Conservation (phyloP, 169 alveolate genomes). For the Cryptosporidium meleagridis region DNA sequence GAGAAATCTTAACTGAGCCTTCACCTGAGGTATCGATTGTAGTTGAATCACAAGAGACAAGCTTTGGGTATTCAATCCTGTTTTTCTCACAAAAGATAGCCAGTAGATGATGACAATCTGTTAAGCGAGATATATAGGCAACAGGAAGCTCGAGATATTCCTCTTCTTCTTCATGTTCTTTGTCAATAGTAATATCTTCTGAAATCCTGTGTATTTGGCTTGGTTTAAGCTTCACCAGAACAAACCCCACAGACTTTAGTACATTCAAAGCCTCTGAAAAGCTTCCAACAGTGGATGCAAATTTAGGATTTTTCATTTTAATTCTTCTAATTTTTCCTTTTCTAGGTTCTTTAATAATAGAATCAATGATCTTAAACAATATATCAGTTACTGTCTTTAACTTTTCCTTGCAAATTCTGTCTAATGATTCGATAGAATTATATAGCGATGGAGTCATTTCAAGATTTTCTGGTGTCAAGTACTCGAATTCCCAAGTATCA, state of each 20-base stretch:
- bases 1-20: slow-evolving; percentile 11
- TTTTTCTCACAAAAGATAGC: slow-evolving; percentile 26
- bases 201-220: not conserved
- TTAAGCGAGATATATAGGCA: slow-evolving; percentile 57
- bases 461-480: slow-evolving; percentile 45
- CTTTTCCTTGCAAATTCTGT: not conserved
- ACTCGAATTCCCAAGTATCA: slow-evolving; percentile 51
- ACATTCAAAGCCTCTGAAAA: slow-evolving; percentile 35
- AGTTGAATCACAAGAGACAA: slow-evolving; percentile 13
- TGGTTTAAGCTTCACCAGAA: not conserved
- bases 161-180: not conserved
- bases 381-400: slow-evolving; percentile 13
- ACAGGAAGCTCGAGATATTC: slow-evolving; percentile 46
- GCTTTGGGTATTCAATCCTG: slow-evolving; percentile 18
- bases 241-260: slow-evolving; percentile 65
- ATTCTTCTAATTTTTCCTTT: slow-evolving; percentile 55
- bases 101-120: slow-evolving; percentile 61
- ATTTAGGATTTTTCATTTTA: slow-evolving; percentile 50
- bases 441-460: slow-evolving; percentile 24
- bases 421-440: slow-evolving; percentile 38
- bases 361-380: slow-evolving; percentile 49
- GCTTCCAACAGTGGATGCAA: slow-evolving; percentile 42
- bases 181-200: not conserved
- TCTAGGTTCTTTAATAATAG: slow-evolving; percentile 30
- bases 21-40: not conserved